Conservation (phyloP, 1,284 basidiomycete genomes). For the Laetiporus sulphureus region DNA sequence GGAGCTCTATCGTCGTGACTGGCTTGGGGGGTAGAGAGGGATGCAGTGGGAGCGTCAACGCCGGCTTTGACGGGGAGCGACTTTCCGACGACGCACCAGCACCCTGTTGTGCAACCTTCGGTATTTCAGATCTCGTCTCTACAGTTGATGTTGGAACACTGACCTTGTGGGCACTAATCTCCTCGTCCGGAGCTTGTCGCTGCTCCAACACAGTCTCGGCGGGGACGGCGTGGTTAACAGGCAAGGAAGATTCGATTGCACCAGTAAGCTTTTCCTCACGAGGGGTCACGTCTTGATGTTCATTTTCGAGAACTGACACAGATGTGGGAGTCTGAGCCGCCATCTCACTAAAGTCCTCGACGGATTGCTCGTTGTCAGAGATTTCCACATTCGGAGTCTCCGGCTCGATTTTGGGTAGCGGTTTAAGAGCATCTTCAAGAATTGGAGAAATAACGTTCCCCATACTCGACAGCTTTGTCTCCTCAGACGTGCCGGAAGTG, state of each 20-base stretch:
- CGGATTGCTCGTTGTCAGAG: background rate
- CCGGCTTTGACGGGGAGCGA: too few species aligned
- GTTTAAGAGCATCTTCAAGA: conserved; percentile 54
- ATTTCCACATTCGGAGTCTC: background rate
- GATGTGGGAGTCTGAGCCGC: too few species aligned
- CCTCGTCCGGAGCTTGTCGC: too few species aligned
- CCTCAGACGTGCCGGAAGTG: conserved; percentile 10
- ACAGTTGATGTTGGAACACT: too few species aligned
- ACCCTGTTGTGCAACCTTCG: too few species aligned
- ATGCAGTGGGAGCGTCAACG: conserved; percentile 26
- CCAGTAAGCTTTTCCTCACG: background rate
- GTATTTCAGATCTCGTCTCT: too few species aligned
- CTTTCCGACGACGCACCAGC: too few species aligned
- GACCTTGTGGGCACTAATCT: too few species aligned
- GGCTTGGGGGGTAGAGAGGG: conserved; percentile 47
- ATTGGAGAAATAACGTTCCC: conserved; percentile 57
- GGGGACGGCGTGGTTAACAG: conserved; percentile 7
- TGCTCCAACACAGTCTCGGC: too few species aligned
- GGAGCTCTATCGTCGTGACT: conserved; percentile 7
- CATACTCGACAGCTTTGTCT: conserved; percentile 15
- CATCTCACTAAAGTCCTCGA: too few species aligned
- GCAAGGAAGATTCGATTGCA: background rate
- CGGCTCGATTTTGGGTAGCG: conserved; percentile 40
- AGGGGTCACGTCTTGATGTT: too few species aligned
- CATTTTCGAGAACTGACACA: too few species aligned